phyloP scores from a whole-genome alignment of 78 protist species.

The Bodo saltans region DNA sequence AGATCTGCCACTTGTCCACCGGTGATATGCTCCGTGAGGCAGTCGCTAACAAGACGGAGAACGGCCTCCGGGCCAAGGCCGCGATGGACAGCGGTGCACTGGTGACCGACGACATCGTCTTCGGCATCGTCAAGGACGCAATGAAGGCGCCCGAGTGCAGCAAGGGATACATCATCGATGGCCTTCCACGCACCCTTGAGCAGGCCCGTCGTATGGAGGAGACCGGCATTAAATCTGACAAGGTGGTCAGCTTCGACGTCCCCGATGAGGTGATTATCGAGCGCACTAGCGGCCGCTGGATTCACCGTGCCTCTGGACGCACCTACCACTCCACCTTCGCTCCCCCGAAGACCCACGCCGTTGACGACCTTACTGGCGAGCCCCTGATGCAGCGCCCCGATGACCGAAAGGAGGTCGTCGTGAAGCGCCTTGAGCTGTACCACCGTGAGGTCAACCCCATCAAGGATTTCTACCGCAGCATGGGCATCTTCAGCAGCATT shows the following conservation, averaged over 20 bases:
- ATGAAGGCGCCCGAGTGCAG: conserved; percentile 71
- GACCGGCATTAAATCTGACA: conserved; percentile 54
- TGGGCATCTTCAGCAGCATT: conserved; percentile 9
- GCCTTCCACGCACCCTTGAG: conserved; percentile 92
- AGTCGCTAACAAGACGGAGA: conserved; percentile 67
- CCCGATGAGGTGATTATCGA: conserved; percentile 71
- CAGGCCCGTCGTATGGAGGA: conserved; percentile 88
- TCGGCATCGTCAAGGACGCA: conserved; percentile 74
- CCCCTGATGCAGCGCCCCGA: conserved; percentile 82
- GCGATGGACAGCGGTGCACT: conserved; percentile 78
- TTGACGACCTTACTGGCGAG: conserved; percentile 89
- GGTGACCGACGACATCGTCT: conserved; percentile 75
- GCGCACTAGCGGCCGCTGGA: conserved; percentile 86
- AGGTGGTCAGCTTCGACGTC: conserved; percentile 65
- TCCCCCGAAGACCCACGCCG: conserved; percentile 71
- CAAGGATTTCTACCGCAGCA: conserved; percentile 40
- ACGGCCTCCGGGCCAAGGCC: conserved; percentile 82
- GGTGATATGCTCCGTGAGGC: conserved; percentile 95
- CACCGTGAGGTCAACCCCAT: conserved; percentile 56
- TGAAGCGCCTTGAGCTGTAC: conserved; percentile 50
- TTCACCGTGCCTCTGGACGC: conserved; percentile 81
- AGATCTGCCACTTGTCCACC: conserved; percentile 88
- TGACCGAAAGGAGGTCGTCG: conserved; percentile 67
- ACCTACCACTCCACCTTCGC: conserved; percentile 72
- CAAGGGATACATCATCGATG: conserved; percentile 92